These are phyloP conservation scores for Yarrowia osloensis DNA, from an alignment of 805 yeast genomes.

Conservation along the genomic window DNA sequence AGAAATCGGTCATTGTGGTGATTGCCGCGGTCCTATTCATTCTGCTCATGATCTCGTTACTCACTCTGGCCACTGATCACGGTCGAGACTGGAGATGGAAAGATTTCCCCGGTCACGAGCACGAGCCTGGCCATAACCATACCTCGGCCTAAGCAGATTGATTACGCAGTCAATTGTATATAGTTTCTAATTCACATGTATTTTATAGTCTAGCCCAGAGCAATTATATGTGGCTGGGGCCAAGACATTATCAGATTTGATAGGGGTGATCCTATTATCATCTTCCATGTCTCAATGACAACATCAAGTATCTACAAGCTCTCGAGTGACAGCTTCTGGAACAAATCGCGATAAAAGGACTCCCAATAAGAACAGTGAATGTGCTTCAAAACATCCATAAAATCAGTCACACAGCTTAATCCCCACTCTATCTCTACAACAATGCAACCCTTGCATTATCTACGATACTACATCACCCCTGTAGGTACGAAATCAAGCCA, in stretches of 20 bases:
- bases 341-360: no score
- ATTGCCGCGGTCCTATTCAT: constrained; percentile 14
- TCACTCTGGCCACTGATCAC: constrained; percentile 5
- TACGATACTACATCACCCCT: not conserved
- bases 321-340: no score
- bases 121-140: not conserved
- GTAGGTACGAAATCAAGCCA: no score
- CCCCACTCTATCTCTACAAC: no score
- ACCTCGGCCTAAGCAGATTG: not conserved
- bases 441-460: not conserved
- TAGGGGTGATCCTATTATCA: not conserved
- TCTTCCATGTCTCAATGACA: no score
- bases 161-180: not conserved
- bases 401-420: no score
- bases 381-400: no score
- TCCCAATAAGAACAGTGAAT: no score
- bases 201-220: not conserved
- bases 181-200: not conserved
- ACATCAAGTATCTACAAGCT: no score
- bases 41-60: constrained; percentile 4
- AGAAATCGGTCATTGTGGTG: constrained; percentile 7
- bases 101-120: constrained; percentile 3
- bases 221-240: not conserved
- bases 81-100: constrained; percentile 26
- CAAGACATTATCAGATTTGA: not conserved